Conservation (phyloP, 2,329 filamentous ascomycete species). For the Aspergillus awamori region DNA sequence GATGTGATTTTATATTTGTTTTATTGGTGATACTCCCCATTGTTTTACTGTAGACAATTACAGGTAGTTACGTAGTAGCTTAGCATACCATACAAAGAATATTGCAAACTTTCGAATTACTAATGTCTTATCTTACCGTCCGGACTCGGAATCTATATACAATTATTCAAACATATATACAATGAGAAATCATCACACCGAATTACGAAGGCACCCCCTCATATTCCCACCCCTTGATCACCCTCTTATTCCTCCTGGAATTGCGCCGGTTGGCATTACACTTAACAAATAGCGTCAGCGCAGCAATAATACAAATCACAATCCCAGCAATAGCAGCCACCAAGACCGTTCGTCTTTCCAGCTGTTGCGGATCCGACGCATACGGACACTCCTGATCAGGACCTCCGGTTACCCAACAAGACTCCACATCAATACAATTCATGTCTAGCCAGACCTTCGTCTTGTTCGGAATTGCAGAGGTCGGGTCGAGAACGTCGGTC, state of each 20-base stretch:
- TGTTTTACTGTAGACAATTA: conserved; percentile 15
- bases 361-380: conserved; percentile 44
- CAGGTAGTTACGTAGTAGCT: conserved; percentile 12
- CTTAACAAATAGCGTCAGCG: conserved; percentile 65
- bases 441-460: conserved; percentile 61
- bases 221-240: conserved; percentile 64
- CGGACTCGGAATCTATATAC: background rate
- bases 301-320: conserved; percentile 63
- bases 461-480: conserved; percentile 29
- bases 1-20: conserved; percentile 7
- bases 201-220: conserved; percentile 64
- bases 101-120: background rate
- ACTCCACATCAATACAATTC: conserved; percentile 59
- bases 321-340: conserved; percentile 65
- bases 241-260: conserved; percentile 54
- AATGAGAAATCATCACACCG: background rate
- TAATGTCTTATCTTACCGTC: no score
- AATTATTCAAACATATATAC: background rate
- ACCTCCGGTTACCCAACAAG: conserved; percentile 64
- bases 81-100: conserved; percentile 4
- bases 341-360: conserved; percentile 54
- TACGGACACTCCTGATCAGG: conserved; percentile 64
- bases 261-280: conserved; percentile 63
- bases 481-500: conserved; percentile 28
- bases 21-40: conserved; percentile 16